A percentile compares a stretch with the other conserved stretches of the same genome.
Conservation (phyloP, 1,139 yeast species). For the Candida smagusa region DNA sequence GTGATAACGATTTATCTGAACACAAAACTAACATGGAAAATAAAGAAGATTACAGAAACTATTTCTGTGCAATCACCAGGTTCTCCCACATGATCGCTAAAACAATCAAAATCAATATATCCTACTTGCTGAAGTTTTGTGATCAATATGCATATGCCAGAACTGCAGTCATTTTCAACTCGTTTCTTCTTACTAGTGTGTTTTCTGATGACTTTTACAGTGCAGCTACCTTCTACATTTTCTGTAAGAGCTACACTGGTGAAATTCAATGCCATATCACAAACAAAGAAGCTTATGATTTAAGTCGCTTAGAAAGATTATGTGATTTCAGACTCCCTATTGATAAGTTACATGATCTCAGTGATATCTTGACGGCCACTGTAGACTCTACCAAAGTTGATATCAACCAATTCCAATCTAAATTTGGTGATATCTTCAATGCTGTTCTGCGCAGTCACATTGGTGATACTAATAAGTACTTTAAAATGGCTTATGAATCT, state of each 20-base stretch:
- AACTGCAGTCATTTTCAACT: constrained; percentile 8
- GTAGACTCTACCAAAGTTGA: not conserved
- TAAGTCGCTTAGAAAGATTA: constrained; percentile 8
- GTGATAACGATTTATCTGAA: constrained; percentile 9
- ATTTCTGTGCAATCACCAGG: constrained; percentile 13
- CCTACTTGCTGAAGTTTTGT: constrained; percentile 14
- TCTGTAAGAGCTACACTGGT: constrained; percentile 9
- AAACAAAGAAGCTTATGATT: constrained; percentile 9
- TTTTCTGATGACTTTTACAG: constrained; percentile 10
- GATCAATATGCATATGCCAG: constrained; percentile 17
- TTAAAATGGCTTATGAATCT: not conserved
- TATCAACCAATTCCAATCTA: no score
- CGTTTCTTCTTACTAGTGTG: constrained; percentile 7
- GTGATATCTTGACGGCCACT: not conserved
- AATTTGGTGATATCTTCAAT: no score
- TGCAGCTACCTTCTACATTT: constrained; percentile 9
- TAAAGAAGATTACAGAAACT: constrained; percentile 10
- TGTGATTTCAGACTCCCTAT: constrained; percentile 7
- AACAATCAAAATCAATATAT: constrained; percentile 13
- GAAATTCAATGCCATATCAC: constrained; percentile 10
- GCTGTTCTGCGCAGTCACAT: not conserved
- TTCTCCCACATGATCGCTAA: constrained; percentile 13
- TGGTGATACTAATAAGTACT: not conserved
- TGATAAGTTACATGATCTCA: constrained; percentile 5
- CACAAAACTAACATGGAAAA: constrained; percentile 10